Evolutionary conservation across 2,329 filamentous ascomycete genomes (phyloP).

Genomic region (Herpotrichia juniperi): DNA sequence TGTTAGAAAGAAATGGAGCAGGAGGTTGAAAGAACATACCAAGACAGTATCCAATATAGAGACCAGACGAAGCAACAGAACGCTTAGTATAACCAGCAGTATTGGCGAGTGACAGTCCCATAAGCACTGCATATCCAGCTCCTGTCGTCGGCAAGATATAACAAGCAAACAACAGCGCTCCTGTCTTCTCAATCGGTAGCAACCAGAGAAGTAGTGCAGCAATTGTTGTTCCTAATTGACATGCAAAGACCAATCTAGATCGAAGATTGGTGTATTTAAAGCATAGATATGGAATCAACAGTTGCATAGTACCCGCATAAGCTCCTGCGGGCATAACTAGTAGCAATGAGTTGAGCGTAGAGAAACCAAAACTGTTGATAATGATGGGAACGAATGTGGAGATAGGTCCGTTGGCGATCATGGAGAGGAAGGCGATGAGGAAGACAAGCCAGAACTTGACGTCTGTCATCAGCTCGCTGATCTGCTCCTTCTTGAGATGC

Average conservation of each 20-base stretch:
- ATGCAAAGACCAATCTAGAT: constrained; percentile 31
- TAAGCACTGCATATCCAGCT: constrained; percentile 56
- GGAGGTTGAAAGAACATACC: constrained; percentile 31
- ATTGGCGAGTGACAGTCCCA: constrained; percentile 56
- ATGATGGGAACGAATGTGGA: constrained; percentile 27
- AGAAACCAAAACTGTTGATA: constrained; percentile 28
- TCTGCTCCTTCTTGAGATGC: constrained; percentile 69
- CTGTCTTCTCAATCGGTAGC: constrained; percentile 35
- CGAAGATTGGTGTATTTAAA: constrained; percentile 24
- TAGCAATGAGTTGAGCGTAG: constrained; percentile 22
- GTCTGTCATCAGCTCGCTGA: constrained; percentile 61
- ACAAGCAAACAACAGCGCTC: constrained; percentile 54
- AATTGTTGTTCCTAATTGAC: constrained; percentile 47
- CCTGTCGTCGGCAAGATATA: constrained; percentile 54
- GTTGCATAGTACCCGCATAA: constrained; percentile 23
- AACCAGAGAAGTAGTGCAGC: constrained; percentile 42
- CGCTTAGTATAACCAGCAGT: constrained; percentile 59
- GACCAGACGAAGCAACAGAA: constrained; percentile 52
- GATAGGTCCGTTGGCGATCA: constrained; percentile 32
- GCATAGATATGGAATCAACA: constrained; percentile 23
- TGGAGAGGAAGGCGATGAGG: constrained; percentile 24
- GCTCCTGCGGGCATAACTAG: constrained; percentile 25
- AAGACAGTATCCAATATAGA: constrained; percentile 58
- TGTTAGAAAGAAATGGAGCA: not conserved
- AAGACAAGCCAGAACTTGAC: constrained; percentile 58